phyloP scores from a whole-genome alignment of 192 early-diverging fungal species.

The Backusella liffmaniae region DNA sequence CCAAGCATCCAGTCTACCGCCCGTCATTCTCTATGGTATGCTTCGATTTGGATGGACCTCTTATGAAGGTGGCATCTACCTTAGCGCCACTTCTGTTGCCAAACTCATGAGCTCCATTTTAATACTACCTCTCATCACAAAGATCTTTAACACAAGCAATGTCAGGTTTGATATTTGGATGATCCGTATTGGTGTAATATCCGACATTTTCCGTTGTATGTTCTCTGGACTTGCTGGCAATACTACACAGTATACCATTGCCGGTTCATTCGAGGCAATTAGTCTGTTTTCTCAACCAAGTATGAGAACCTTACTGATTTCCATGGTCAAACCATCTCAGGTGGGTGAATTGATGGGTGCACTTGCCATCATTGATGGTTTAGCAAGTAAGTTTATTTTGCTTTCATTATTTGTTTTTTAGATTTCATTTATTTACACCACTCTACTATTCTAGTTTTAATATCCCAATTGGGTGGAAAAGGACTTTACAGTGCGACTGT shows the following conservation, averaged over 20 bases:
- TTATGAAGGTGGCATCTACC: constrained; percentile 39
- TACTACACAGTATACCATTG: constrained; percentile 9
- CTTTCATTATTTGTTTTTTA: background rate
- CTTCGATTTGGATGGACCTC: constrained; percentile 41
- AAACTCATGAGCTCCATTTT: constrained; percentile 28
- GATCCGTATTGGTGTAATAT: constrained; percentile 36
- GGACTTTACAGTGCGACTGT: constrained; percentile 42
- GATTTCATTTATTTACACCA: background rate
- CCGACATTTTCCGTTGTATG: constrained; percentile 31
- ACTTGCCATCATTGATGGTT: constrained; percentile 42
- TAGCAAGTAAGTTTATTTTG: constrained; percentile 12
- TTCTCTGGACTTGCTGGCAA: constrained; percentile 30
- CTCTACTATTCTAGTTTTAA: background rate
- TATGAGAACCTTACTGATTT: constrained; percentile 41
- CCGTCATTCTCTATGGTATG: constrained; percentile 40
- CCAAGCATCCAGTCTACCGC: constrained; percentile 13
- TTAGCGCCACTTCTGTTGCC: constrained; percentile 18
- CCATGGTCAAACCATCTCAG: constrained; percentile 44
- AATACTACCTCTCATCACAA: constrained; percentile 34
- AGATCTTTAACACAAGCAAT: constrained; percentile 27
- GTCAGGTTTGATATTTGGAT: constrained; percentile 46
- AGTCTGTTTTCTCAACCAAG: constrained; percentile 35
- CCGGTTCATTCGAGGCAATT: constrained; percentile 26
- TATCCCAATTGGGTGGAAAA: constrained; percentile 42
- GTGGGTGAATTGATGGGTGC: constrained; percentile 50